phyloP scores from a whole-genome alignment of 2,329 filamentous ascomycete species.

The Tolypocladium endophyticum region DNA sequence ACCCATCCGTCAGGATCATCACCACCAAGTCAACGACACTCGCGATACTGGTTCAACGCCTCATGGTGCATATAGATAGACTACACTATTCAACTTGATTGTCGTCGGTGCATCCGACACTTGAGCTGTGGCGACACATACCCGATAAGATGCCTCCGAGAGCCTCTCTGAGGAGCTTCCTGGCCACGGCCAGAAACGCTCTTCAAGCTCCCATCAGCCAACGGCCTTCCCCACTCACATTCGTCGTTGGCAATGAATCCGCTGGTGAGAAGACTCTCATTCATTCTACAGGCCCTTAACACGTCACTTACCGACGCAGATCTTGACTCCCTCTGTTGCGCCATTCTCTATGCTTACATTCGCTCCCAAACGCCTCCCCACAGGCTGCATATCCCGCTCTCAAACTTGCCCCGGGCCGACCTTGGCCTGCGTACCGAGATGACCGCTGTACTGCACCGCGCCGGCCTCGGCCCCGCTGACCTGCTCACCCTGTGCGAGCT shows the following conservation, averaged over 20 bases:
- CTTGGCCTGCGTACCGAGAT: constrained; percentile 66
- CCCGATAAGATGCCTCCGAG: constrained; percentile 16
- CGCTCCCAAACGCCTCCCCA: constrained; percentile 46
- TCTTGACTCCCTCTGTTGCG: constrained; percentile 69
- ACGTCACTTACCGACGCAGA: constrained; percentile 34
- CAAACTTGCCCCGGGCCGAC: constrained; percentile 59
- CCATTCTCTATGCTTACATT: constrained; percentile 65
- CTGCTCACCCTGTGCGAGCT: constrained; percentile 52
- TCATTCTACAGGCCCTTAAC: neutral
- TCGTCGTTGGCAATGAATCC: constrained; percentile 59
- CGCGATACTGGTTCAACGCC: neutral
- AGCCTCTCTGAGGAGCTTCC: constrained; percentile 37
- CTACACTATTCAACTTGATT: neutral
- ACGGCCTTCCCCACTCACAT: constrained; percentile 38
- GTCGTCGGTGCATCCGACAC: neutral
- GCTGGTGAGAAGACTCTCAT: constrained; percentile 35
- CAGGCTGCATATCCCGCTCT: constrained; percentile 58
- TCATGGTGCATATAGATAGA: neutral
- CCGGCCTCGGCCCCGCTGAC: constrained; percentile 47
- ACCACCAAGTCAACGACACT: neutral
- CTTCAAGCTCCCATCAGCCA: constrained; percentile 33
- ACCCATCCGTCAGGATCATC: too few species aligned
- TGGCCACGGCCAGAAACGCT: constrained; percentile 37
- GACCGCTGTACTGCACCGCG: constrained; percentile 49
- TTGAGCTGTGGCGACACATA: neutral